Evolutionary conservation across 306 rosid genomes (phyloP), one percentile per base, ranked within the genome.

Genomic region (Glycine latifolia): DNA sequence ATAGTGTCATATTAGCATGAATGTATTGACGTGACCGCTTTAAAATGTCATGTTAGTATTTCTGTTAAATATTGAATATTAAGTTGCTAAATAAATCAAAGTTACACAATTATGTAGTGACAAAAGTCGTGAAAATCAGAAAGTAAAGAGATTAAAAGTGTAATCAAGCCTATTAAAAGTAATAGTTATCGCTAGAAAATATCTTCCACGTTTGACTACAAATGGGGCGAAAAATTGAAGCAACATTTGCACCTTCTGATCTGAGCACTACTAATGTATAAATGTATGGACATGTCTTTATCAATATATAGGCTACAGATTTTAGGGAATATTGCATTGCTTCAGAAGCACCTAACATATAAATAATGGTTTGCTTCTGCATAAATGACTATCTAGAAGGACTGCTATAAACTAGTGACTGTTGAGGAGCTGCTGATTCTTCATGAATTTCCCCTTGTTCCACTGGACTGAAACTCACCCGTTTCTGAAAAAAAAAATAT

Each of bases 401-500:
- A 46, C 15, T 68, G 55, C 65, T 69, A 69, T 69, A 60, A 39
- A 76, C 76, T 5, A 65, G 17, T 50, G 69, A 60, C 74, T 14
- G 79, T 33, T 31, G 56, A 60, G 76, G 56, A 9, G 53, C 44
- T 59, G 10, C 69, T 53, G 70, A 63, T 63, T 76, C 90, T 56
- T 82, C 83, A 16, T 47, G 71, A 65, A 79, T 88, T 69, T 85
- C 89, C 33, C 79, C 89, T 44, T 85, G 82, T 70, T 89, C 86
- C 31, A 70, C 77, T 5, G 91, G 86, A 0, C 83, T 73, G 81
- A 91, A 91, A 79, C 86, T 88, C 77, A 91, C 95, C 26, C 86
- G 86, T 79, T 91, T 91, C 95, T 91, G 93, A 82, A 87, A 12
- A 79, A 62, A 44, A 77, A 26, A 20, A 20, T 13, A 31, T 3